phyloP scores from a whole-genome alignment of 306 rosid genomes.

The Rosa multiflora region DNA sequence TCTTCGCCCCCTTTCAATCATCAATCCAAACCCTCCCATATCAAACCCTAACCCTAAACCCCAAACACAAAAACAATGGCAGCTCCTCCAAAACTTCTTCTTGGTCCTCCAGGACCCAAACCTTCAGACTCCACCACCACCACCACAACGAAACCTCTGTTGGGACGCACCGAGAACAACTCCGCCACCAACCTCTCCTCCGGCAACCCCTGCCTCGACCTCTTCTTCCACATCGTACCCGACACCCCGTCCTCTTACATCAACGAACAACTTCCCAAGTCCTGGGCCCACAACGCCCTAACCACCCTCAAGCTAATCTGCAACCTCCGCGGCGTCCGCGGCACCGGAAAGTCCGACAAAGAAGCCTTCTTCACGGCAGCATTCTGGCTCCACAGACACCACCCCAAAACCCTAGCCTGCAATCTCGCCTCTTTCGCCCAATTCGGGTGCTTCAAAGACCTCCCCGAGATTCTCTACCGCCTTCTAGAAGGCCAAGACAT shows the following conservation, averaged over 20 bases:
- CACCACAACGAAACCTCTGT: background rate
- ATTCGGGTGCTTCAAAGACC: conserved; percentile 71
- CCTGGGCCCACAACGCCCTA: conserved; percentile 39
- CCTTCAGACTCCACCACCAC: background rate
- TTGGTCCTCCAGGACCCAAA: background rate
- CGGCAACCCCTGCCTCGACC: background rate
- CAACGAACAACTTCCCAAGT: conserved; percentile 20
- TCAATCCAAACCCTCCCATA: background rate
- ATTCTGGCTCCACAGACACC: conserved; percentile 49
- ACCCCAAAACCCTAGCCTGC: conserved; percentile 54
- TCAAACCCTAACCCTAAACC: background rate
- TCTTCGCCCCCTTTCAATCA: background rate
- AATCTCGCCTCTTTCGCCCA: conserved; percentile 49
- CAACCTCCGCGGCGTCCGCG: conserved; percentile 60
- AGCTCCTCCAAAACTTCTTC: background rate
- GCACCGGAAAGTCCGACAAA: conserved; percentile 58
- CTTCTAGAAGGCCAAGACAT: conserved; percentile 43
- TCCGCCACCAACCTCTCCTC: conserved; percentile 40
- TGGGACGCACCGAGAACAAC: conserved; percentile 31
- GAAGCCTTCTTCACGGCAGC: conserved; percentile 47
- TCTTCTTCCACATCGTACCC: conserved; percentile 47
- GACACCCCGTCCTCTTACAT: conserved; percentile 32
- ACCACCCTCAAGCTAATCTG: background rate
- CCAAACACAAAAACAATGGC: background rate
- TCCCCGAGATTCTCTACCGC: conserved; percentile 62